phyloP scores from a whole-genome alignment of 768 basidiomycete genomes.

The Macrolepiota dolichaula region DNA sequence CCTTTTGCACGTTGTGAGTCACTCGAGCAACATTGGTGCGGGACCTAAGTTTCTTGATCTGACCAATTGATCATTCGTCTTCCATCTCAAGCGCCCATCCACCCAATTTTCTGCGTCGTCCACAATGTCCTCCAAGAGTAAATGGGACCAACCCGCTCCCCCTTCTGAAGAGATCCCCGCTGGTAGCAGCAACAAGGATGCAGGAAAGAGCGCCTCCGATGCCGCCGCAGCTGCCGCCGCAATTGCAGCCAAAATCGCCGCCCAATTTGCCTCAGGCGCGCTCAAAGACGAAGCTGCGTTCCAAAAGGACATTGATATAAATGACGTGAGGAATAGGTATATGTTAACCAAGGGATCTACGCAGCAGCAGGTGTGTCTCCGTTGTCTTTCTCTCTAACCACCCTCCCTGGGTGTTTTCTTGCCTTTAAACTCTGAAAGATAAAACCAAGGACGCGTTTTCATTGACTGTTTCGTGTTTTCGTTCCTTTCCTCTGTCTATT shows the following conservation, averaged over 20 bases:
- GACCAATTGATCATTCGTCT: not conserved
- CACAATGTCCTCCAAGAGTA: conserved; percentile 23
- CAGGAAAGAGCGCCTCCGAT: conserved; percentile 48
- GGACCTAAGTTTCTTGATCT: not conserved
- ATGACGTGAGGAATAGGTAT: conserved; percentile 88
- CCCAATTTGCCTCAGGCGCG: conserved; percentile 54
- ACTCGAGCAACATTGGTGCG: not conserved
- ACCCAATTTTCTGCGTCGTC: conserved; percentile 20
- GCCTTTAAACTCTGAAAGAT: not conserved
- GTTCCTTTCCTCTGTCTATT: not conserved
- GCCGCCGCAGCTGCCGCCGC: conserved; percentile 63
- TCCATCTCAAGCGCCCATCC: conserved; percentile 19
- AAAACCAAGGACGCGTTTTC: not conserved
- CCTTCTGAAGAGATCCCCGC: too few relatives aligned
- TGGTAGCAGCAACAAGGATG: conserved; percentile 11
- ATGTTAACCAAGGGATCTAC: conserved; percentile 87
- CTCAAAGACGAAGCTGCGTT: conserved; percentile 70
- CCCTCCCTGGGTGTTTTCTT: not conserved
- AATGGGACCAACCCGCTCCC: conserved; percentile 70
- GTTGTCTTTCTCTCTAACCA: conserved; percentile 22
- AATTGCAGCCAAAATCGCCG: conserved; percentile 88
- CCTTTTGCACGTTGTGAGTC: not conserved
- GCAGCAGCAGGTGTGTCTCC: conserved; percentile 79
- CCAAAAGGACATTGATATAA: conserved; percentile 87
- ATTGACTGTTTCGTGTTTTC: not conserved